Percentiles rank a stretch among this genome's conserved stretches.
These are phyloP conservation scores for Fonsecaea pugnacius DNA, from an alignment of 2,329 filamentous ascomycete genomes.

Conservation along the genomic window DNA sequence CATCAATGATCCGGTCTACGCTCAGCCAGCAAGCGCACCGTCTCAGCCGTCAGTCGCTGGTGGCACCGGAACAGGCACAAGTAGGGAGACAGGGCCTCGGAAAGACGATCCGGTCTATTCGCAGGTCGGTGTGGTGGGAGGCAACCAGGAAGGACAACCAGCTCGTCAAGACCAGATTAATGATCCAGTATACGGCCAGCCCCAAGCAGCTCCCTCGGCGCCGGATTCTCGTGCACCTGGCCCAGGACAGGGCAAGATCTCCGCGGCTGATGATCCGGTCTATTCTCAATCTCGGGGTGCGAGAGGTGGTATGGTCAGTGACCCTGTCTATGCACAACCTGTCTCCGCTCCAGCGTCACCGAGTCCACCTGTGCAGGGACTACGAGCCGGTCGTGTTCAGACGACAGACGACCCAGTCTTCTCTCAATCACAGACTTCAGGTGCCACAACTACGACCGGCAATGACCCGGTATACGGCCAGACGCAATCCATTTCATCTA, in stretches of 20 bases:
- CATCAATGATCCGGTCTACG: slow-evolving; percentile 22
- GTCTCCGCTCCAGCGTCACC: not conserved
- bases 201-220: slow-evolving; percentile 1
- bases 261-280: slow-evolving; percentile 10
- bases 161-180: slow-evolving; percentile 12
- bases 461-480: slow-evolving; percentile 38
- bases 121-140: slow-evolving; percentile 11
- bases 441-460: slow-evolving; percentile 46
- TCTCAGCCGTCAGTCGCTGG: not conserved
- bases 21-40: slow-evolving; percentile 11
- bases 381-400: not conserved
- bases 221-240: not conserved
- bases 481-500: not conserved
- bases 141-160: not conserved
- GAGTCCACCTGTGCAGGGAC: not conserved
- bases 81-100: not conserved
- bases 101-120: slow-evolving; percentile 27
- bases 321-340: slow-evolving; percentile 13
- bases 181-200: slow-evolving; percentile 26
- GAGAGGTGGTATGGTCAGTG: not conserved
- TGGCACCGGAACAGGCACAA: not conserved
- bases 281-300: slow-evolving; percentile 9
- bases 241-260: slow-evolving; percentile 2
- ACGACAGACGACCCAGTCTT: slow-evolving; percentile 15
- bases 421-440: slow-evolving; percentile 17